These are phyloP conservation scores for Globisporangium viniferum DNA, from an alignment of 352 stramenopile genomes.

Conservation along the genomic window DNA sequence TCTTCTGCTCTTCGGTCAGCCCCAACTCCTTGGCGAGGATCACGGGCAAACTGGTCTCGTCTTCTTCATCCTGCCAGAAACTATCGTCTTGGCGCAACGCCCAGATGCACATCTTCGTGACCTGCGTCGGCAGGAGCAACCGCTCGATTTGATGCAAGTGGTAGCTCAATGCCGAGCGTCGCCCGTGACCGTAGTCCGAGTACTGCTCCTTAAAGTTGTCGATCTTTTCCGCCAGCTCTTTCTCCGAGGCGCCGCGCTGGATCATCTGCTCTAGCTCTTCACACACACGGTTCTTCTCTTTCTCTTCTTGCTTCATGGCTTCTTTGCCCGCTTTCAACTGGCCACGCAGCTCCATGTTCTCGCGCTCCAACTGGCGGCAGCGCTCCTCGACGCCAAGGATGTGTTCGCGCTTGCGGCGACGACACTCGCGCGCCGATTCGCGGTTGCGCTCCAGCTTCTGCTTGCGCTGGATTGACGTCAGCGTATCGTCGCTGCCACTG, in stretches of 20 bases:
- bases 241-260: slow-evolving; percentile 71
- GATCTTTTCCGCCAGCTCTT: slow-evolving; percentile 91
- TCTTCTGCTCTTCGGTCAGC: slow-evolving; percentile 90
- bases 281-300: slow-evolving; percentile 83
- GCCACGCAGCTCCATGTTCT: slow-evolving; percentile 91
- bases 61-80: slow-evolving; percentile 87
- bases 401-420: slow-evolving; percentile 86
- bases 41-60: slow-evolving; percentile 87
- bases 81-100: slow-evolving; percentile 88
- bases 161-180: slow-evolving; percentile 82
- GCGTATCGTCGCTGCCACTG: slow-evolving; percentile 48
- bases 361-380: slow-evolving; percentile 80
- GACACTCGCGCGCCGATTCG: slow-evolving; percentile 88
- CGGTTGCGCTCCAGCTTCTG: slow-evolving; percentile 91
- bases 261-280: slow-evolving; percentile 85
- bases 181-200: slow-evolving; percentile 90
- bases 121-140: slow-evolving; percentile 91
- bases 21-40: slow-evolving; percentile 90
- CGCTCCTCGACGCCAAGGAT: slow-evolving; percentile 79
- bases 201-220: slow-evolving; percentile 95
- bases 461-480: slow-evolving; percentile 61
- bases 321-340: slow-evolving; percentile 88
- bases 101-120: slow-evolving; percentile 93
- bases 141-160: slow-evolving; percentile 93
- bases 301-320: slow-evolving; percentile 81